Conservation (phyloP, 768 basidiomycete genomes). For the Lyophyllum shimeji region DNA sequence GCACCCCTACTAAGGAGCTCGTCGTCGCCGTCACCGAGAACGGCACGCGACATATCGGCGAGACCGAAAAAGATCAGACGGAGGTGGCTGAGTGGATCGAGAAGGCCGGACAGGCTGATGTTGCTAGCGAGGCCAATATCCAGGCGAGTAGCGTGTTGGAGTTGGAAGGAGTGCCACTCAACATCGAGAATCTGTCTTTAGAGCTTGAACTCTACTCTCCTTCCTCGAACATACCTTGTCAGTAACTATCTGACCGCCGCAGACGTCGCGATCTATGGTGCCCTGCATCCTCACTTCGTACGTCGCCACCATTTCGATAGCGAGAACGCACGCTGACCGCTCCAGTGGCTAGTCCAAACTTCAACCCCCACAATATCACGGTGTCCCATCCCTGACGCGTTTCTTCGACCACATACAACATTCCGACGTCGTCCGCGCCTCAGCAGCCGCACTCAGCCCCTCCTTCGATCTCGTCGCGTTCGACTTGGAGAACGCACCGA, state of each 20-base stretch:
- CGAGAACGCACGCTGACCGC: background rate
- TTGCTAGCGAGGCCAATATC: constrained; percentile 45
- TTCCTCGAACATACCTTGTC: constrained; percentile 82
- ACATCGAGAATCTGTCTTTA: constrained; percentile 27
- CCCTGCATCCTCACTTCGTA: constrained; percentile 83
- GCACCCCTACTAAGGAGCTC: constrained; percentile 52
- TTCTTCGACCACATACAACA: constrained; percentile 96
- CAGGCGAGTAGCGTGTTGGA: constrained; percentile 37
- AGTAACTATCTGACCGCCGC: constrained; percentile 84
- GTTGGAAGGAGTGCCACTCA: background rate
- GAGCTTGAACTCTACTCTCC: constrained; percentile 71
- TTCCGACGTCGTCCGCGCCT: constrained; percentile 56
- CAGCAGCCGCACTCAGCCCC: constrained; percentile 48
- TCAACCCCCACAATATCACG: constrained; percentile 70
- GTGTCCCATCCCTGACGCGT: constrained; percentile 80
- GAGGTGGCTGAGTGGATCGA: constrained; percentile 74
- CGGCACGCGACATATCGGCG: constrained; percentile 45
- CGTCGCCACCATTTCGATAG: constrained; percentile 27
- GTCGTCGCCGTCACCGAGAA: constrained; percentile 48
- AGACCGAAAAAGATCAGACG: constrained; percentile 57
- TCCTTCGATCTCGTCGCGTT: constrained; percentile 61
- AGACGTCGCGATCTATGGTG: constrained; percentile 88
- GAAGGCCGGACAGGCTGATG: constrained; percentile 51
- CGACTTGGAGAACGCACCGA: constrained; percentile 76
- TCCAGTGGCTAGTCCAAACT: constrained; percentile 56